A percentile compares a stretch with the other conserved stretches of the same genome.
Conservation (phyloP, 2,329 filamentous ascomycete species). For the Magnaporthiopsis incrustans region DNA sequence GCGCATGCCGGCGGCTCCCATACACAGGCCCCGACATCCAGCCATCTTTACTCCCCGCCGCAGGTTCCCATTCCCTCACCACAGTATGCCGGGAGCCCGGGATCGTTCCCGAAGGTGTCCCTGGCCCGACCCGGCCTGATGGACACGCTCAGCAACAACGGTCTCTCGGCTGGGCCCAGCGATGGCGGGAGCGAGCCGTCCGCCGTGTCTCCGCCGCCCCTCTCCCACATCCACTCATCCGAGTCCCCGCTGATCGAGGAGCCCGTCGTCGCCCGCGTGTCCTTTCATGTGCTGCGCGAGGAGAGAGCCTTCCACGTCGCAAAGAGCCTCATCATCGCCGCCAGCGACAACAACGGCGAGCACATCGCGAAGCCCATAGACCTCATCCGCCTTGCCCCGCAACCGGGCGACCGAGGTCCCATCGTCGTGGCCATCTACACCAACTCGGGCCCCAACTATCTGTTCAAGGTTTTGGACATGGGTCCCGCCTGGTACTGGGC, state of each 20-base stretch:
- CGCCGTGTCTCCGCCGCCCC: slow-evolving; percentile 23
- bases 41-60: slow-evolving; percentile 31
- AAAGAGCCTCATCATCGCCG: slow-evolving; percentile 63
- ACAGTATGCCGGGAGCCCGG: slow-evolving; percentile 35
- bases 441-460: slow-evolving; percentile 64
- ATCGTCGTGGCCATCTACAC: slow-evolving; percentile 77
- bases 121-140: slow-evolving; percentile 30
- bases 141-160: slow-evolving; percentile 6
- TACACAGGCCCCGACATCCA: not conserved
- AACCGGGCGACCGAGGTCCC: slow-evolving; percentile 60
- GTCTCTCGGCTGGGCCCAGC: slow-evolving; percentile 24
- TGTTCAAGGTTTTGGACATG: slow-evolving; percentile 64
- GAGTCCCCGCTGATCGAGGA: slow-evolving; percentile 51
- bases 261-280: slow-evolving; percentile 72
- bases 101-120: slow-evolving; percentile 34
- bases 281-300: slow-evolving; percentile 71
- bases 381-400: slow-evolving; percentile 61
- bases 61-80: slow-evolving; percentile 11
- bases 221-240: slow-evolving; percentile 25
- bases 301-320: slow-evolving; percentile 83
- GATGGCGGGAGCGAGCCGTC: slow-evolving; percentile 32
- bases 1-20: slow-evolving; percentile 21
- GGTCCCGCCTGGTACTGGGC: slow-evolving; percentile 65
- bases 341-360: slow-evolving; percentile 62
- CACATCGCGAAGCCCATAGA: slow-evolving; percentile 80